These are phyloP conservation scores for Cyclospora cayetanensis DNA, from an alignment of 169 alveolate genomes.

Conservation along the genomic window DNA sequence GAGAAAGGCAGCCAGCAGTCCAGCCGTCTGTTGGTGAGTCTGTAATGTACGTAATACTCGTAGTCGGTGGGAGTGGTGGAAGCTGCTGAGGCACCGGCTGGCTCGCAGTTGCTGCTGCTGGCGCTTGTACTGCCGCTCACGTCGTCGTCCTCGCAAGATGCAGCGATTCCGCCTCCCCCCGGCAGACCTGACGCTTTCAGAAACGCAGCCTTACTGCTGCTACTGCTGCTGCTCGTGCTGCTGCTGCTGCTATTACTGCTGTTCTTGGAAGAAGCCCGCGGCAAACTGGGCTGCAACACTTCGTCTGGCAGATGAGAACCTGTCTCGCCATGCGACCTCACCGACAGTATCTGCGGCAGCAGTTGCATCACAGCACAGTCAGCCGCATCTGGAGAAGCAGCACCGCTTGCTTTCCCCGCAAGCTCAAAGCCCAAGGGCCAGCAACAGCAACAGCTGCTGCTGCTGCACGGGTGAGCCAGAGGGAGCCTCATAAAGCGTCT, in stretches of 20 bases:
- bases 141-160: neutral
- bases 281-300: conserved; percentile 54
- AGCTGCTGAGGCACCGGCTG: neutral
- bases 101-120: conserved; percentile 22
- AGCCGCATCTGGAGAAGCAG: neutral
- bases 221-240: conserved; percentile 43
- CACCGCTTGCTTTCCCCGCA: neutral
- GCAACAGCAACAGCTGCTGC: conserved; percentile 30
- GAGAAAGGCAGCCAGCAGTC: conserved; percentile 68
- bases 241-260: conserved; percentile 1
- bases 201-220: neutral
- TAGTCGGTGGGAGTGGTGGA: conserved; percentile 20
- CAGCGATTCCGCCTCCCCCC: neutral
- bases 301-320: conserved; percentile 63
- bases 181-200: neutral
- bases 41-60: conserved; percentile 69
- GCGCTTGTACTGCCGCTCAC: neutral
- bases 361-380: neutral
- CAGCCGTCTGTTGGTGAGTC: conserved; percentile 63
- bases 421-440: neutral
- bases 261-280: neutral
- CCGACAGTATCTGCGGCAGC: conserved; percentile 63
- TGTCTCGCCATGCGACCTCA: conserved; percentile 64
- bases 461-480: no score
- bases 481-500: no score